Evolutionary conservation across 2,329 filamentous ascomycete species (phyloP).

Genomic region (Emmonsiellopsis sp.): DNA sequence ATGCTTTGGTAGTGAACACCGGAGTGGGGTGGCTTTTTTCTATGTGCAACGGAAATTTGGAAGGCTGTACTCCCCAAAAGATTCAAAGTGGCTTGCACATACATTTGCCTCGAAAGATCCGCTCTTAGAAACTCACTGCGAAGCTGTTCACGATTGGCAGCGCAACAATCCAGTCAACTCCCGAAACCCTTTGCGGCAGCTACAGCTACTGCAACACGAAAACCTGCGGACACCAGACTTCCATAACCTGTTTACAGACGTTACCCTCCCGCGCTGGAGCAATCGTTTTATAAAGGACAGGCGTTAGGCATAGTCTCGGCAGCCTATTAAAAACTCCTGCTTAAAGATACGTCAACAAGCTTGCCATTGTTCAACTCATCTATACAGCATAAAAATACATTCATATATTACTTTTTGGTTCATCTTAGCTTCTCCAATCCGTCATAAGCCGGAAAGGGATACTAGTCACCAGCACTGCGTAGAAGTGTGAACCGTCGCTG

Average conservation of each 20-base stretch:
- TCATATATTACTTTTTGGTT: background rate
- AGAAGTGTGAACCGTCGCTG: slow-evolving; percentile 2
- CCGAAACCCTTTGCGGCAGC: background rate
- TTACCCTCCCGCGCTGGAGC: background rate
- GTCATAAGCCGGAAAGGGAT: background rate
- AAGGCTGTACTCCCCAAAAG: background rate
- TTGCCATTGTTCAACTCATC: background rate
- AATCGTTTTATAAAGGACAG: background rate
- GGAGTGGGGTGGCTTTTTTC: background rate
- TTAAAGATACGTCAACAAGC: background rate
- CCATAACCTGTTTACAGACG: background rate
- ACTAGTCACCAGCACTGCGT: slow-evolving; percentile 2
- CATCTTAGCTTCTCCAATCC: slow-evolving; percentile 1
- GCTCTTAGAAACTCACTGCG: background rate
- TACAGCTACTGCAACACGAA: slow-evolving; percentile 2
- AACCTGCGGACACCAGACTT: background rate
- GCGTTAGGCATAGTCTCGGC: background rate
- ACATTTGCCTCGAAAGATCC: slow-evolving; percentile 3
- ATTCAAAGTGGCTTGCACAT: background rate
- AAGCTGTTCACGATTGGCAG: background rate
- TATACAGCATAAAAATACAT: background rate
- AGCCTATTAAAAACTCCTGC: background rate
- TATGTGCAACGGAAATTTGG: background rate
- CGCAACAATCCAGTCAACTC: background rate
- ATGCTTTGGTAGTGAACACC: background rate